phyloP scores from a whole-genome alignment of 2,329 filamentous ascomycete genomes.

The Xylaria arbuscula region DNA sequence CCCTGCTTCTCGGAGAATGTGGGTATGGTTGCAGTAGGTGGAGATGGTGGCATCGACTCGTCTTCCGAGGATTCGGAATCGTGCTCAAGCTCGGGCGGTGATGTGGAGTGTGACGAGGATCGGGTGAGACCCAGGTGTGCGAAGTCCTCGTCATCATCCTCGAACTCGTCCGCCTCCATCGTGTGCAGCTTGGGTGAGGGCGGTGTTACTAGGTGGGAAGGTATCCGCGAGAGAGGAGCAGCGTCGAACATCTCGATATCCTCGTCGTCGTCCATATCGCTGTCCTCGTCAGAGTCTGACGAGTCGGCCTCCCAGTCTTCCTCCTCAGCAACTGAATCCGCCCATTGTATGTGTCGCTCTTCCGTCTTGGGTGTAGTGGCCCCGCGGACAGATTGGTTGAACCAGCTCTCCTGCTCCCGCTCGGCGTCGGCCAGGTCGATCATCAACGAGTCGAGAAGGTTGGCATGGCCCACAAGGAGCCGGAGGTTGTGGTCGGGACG shows the following conservation, averaged over 20 bases:
- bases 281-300: conserved; percentile 66
- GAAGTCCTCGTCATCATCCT: conserved; percentile 66
- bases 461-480: conserved; percentile 95
- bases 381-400: conserved; percentile 92
- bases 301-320: conserved; percentile 76
- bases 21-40: conserved; percentile 67
- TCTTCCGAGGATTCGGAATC: conserved; percentile 79
- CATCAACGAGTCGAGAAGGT: conserved; percentile 97
- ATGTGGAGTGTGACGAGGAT: conserved; percentile 72
- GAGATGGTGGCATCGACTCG: conserved; percentile 78
- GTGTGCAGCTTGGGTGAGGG: conserved; percentile 51
- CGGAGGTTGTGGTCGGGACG: conserved; percentile 93
- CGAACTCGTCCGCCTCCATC: conserved; percentile 56
- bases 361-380: conserved; percentile 65
- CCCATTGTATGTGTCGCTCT: conserved; percentile 86
- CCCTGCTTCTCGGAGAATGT: conserved; percentile 70
- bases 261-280: conserved; percentile 64
- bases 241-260: conserved; percentile 67
- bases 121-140: conserved; percentile 74
- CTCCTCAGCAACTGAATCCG: conserved; percentile 75
- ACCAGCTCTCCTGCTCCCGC: conserved; percentile 95
- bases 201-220: conserved; percentile 51
- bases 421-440: conserved; percentile 90
- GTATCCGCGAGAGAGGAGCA: conserved; percentile 59
- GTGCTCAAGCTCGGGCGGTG: conserved; percentile 76